phyloP scores from a whole-genome alignment of 257 asterid genomes.

The Primulina huaijiensis region DNA sequence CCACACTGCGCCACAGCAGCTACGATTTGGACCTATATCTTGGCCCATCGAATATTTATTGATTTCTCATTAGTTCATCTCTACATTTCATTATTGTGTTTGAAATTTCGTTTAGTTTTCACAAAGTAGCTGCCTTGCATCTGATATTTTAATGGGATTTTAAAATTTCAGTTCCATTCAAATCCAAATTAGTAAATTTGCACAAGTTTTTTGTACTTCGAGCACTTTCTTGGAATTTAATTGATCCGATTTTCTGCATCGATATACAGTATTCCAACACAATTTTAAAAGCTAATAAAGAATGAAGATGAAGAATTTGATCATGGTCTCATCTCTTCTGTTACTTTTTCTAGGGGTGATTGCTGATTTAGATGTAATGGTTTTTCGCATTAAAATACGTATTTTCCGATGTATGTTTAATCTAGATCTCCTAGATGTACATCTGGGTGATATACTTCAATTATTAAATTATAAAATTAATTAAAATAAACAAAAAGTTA shows the following conservation, averaged over 20 bases:
- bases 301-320: constrained; percentile 18
- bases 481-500: too few species aligned
- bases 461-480: too few species aligned
- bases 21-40: not conserved
- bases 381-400: too few species aligned
- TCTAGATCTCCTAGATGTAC: too few species aligned
- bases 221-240: constrained; percentile 8
- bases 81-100: not conserved
- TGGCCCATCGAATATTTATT: not conserved
- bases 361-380: too few species aligned
- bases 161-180: not conserved
- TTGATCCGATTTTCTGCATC: constrained; percentile 1
- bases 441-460: too few species aligned
- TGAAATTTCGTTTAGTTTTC: not conserved
- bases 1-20: not conserved
- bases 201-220: constrained; percentile 3
- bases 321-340: constrained; percentile 12
- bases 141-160: not conserved
- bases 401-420: too few species aligned
- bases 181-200: not conserved
- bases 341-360: too few species aligned
- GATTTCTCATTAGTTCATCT: not conserved
- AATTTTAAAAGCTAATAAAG: not conserved
- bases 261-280: not conserved
- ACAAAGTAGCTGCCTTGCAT: not conserved